These are phyloP conservation scores for Phialemonium atrogriseum DNA, from an alignment of 2,329 filamentous ascomycete genomes.

Conservation along the genomic window DNA sequence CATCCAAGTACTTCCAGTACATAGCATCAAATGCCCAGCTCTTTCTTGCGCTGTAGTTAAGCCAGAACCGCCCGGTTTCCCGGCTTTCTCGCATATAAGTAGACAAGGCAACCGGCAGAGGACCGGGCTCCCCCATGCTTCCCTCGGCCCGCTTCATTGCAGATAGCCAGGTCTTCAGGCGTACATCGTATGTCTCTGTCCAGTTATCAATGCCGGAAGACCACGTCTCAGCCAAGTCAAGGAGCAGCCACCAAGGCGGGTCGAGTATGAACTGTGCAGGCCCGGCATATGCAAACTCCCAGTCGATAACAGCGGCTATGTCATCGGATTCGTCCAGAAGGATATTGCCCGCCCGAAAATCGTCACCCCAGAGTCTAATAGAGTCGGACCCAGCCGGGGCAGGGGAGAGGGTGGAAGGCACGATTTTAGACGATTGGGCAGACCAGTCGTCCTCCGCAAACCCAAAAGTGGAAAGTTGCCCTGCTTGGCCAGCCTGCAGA, in stretches of 20 bases:
- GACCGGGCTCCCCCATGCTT: not conserved
- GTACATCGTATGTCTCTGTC: conserved; percentile 20
- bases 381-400: conserved; percentile 1
- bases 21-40: conserved; percentile 19
- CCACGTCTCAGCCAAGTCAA: conserved; percentile 24
- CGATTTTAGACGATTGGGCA: conserved; percentile 7
- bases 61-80: conserved; percentile 15
- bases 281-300: conserved; percentile 27
- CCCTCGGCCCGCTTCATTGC: conserved; percentile 22
- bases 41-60: conserved; percentile 16
- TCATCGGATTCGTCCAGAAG: conserved; percentile 19
- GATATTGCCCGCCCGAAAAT: conserved; percentile 21
- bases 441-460: conserved; percentile 16
- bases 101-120: conserved; percentile 5
- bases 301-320: conserved; percentile 29
- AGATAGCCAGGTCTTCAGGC: conserved; percentile 23
- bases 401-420: conserved; percentile 5
- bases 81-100: conserved; percentile 17
- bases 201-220: conserved; percentile 19
- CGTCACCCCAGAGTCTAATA: conserved; percentile 22
- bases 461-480: conserved; percentile 17
- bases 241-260: conserved; percentile 26
- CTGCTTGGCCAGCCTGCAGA: conserved; percentile 23
- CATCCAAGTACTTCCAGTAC: conserved; percentile 18
- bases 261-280: conserved; percentile 20